A percentile compares a stretch with the other conserved stretches of the same genome.
These are phyloP conservation scores for Cryoendolithus antarcticus DNA, from an alignment of 2,329 filamentous ascomycete species.

Conservation along the genomic window DNA sequence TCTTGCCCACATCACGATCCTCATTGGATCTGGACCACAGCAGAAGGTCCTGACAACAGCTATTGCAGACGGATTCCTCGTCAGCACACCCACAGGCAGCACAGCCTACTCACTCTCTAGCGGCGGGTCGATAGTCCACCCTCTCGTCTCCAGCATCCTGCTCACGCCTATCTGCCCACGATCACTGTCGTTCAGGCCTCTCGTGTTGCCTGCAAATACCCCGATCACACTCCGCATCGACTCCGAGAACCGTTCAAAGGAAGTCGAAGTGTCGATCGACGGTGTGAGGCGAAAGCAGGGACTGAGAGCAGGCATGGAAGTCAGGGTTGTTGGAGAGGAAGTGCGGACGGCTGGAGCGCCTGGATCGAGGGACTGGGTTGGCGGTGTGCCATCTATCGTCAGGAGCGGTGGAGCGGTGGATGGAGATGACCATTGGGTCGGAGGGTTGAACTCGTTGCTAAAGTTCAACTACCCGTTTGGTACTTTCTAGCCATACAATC, in stretches of 20 bases:
- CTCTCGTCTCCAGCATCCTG: slow-evolving; percentile 74
- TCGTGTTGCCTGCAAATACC: slow-evolving; percentile 78
- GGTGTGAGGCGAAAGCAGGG: slow-evolving; percentile 32
- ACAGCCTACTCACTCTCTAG: slow-evolving; percentile 92
- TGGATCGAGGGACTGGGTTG: slow-evolving; percentile 41
- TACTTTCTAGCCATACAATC: too few species aligned
- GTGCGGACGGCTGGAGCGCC: slow-evolving; percentile 39
- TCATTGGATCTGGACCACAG: slow-evolving; percentile 47
- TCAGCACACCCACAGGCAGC: slow-evolving; percentile 86
- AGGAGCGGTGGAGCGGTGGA: slow-evolving; percentile 38
- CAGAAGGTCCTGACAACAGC: slow-evolving; percentile 84
- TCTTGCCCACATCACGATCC: slow-evolving; percentile 83
- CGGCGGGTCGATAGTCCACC: slow-evolving; percentile 88
- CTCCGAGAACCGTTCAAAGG: slow-evolving; percentile 39
- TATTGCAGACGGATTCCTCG: slow-evolving; percentile 87
- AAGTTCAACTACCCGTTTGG: slow-evolving; percentile 99
- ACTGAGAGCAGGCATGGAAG: slow-evolving; percentile 48
- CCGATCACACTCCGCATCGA: slow-evolving; percentile 72
- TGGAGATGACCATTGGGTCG: slow-evolving; percentile 87
- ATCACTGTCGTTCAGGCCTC: slow-evolving; percentile 78
- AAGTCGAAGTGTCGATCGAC: slow-evolving; percentile 39
- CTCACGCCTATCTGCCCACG: slow-evolving; percentile 91
- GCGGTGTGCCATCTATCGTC: slow-evolving; percentile 87
- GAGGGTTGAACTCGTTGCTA: slow-evolving; percentile 77
- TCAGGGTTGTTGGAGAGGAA: slow-evolving; percentile 76